A percentile compares a stretch with the other conserved stretches of the same genome.
phyloP scores from a whole-genome alignment of 2,329 filamentous ascomycete species.

The Daldinia sp. region DNA sequence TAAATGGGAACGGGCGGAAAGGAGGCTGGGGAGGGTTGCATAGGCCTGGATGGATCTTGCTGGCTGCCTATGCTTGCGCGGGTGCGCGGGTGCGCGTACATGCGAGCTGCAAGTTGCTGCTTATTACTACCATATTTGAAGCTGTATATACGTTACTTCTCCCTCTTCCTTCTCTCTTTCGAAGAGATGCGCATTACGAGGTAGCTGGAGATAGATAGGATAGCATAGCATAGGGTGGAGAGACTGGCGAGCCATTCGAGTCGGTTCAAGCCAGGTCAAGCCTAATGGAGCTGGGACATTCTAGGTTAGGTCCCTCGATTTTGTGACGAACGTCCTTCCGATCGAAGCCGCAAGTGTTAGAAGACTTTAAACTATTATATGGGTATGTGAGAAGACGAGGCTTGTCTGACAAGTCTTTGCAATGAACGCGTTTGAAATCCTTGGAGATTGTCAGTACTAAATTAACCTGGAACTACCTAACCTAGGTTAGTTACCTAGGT shows the following conservation, averaged over 20 bases:
- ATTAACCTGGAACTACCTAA: too few species aligned
- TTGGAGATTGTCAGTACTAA: too few species aligned
- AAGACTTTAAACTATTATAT: too few species aligned
- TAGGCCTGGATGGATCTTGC: neutral
- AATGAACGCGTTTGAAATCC: too few species aligned
- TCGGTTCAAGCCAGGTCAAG: neutral
- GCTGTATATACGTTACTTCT: slow-evolving; percentile 23
- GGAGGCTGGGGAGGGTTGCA: neutral
- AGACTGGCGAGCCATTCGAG: neutral
- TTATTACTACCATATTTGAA: slow-evolving; percentile 10
- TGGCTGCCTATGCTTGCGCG: too few species aligned
- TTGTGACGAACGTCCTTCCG: neutral
- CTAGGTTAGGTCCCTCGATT: neutral
- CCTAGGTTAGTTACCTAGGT: too few species aligned
- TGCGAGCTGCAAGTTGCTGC: neutral
- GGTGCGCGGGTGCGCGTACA: too few species aligned
- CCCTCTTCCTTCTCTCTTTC: neutral
- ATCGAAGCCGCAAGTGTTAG: too few species aligned
- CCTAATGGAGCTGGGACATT: neutral
- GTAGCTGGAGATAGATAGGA: neutral
- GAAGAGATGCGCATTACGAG: neutral
- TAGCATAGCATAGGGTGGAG: neutral
- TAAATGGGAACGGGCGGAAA: neutral
- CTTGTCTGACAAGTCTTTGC: too few species aligned
- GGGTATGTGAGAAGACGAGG: too few species aligned